Conservation (phyloP, 768 basidiomycete genomes). For the Russula griseocarnosa region DNA sequence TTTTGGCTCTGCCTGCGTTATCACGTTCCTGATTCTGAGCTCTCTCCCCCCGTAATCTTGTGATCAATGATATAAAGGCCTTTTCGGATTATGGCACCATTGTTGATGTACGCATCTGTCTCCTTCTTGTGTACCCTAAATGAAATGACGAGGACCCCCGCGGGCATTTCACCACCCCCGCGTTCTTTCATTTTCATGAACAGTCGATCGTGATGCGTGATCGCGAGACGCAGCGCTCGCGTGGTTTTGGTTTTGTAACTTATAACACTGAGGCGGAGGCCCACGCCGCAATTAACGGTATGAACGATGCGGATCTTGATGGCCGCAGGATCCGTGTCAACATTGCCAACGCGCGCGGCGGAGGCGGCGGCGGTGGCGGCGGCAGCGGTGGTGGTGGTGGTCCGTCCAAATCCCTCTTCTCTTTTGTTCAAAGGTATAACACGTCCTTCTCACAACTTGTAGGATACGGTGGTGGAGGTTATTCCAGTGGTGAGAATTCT, state of each 20-base stretch:
- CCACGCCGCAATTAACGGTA: constrained; percentile 61
- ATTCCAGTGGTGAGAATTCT: constrained; percentile 18
- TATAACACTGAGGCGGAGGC: constrained; percentile 63
- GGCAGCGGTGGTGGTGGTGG: constrained; percentile 45
- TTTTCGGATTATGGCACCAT: constrained; percentile 80
- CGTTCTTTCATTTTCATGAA: constrained; percentile 9
- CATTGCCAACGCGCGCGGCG: constrained; percentile 65
- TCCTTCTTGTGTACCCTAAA: constrained; percentile 3
- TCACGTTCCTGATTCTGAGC: constrained; percentile 28
- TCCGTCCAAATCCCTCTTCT: constrained; percentile 17
- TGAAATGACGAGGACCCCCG: neutral
- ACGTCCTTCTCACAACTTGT: neutral
- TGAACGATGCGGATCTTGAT: constrained; percentile 93
- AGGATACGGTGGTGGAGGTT: constrained; percentile 36
- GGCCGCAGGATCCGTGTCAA: constrained; percentile 89
- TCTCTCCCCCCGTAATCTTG: neutral
- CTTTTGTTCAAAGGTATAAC: neutral
- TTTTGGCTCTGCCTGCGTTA: constrained; percentile 34
- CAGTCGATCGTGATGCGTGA: constrained; percentile 98
- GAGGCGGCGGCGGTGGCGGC: constrained; percentile 38
- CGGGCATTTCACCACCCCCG: neutral
- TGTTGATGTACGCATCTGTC: constrained; percentile 79
- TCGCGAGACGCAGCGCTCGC: constrained; percentile 94
- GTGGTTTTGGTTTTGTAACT: constrained; percentile 96
- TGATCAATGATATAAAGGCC: constrained; percentile 47